Percentiles rank a stretch among this genome's conserved stretches.
Conservation (phyloP, 2,329 filamentous ascomycete species). For the Colletotrichum echinochloae region DNA sequence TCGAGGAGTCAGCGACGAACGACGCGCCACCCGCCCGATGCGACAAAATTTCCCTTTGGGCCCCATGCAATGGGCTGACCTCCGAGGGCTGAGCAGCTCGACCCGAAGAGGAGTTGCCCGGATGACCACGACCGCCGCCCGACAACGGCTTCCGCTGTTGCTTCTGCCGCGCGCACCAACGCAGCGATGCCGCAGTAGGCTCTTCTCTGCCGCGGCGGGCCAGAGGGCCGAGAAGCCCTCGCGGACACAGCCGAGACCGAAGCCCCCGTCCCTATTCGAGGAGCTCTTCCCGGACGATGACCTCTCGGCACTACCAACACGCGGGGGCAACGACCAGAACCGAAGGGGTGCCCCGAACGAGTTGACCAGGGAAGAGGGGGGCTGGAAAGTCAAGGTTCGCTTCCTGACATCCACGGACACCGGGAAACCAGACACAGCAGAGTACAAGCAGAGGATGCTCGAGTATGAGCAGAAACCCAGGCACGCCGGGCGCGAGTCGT, state of each 20-base stretch:
- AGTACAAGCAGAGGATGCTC: slow-evolving; percentile 9
- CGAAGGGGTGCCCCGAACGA: background rate
- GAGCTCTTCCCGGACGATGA: slow-evolving; percentile 34
- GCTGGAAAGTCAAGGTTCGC: slow-evolving; percentile 23
- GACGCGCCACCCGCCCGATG: background rate
- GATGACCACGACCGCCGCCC: slow-evolving; percentile 32
- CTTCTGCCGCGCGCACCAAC: background rate
- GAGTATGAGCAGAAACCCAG: slow-evolving; percentile 1
- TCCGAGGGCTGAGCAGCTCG: slow-evolving; percentile 37
- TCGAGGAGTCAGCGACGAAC: background rate
- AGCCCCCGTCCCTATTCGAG: slow-evolving; percentile 27
- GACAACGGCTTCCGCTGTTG: slow-evolving; percentile 36
- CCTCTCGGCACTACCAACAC: background rate
- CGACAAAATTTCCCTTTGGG: slow-evolving; percentile 7
- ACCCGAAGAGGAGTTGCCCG: slow-evolving; percentile 38
- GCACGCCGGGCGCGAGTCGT: background rate
- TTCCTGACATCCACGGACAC: slow-evolving; percentile 29
- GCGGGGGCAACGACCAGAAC: background rate
- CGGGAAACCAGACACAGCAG: slow-evolving; percentile 24
- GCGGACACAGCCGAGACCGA: slow-evolving; percentile 1
- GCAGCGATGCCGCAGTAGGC: slow-evolving; percentile 4
- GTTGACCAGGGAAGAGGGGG: background rate
- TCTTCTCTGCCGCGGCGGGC: background rate
- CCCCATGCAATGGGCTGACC: slow-evolving; percentile 41
- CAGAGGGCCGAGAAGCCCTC: background rate